Evolutionary conservation across 768 basidiomycete species (phyloP), one percentile per base, ranked within the genome.

Genomic region (Suillus brevipes): DNA sequence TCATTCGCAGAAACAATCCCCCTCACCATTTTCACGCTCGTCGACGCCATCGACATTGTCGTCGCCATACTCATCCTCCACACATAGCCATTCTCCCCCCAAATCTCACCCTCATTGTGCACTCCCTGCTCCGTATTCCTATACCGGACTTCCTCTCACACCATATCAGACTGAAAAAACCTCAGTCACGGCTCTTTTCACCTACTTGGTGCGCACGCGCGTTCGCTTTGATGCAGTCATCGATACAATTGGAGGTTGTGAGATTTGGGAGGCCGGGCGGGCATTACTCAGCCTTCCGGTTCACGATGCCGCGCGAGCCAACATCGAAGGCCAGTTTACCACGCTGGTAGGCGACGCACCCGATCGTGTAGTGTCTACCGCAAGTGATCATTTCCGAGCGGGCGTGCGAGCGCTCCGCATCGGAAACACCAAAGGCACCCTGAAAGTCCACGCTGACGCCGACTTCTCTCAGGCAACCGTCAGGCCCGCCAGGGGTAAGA

Each of bases 211-310:
- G 8, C 69, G 73, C 16, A 74, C 79, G 31, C 70, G 69, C 25
- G 67, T 78, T 40, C 69, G 72, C 40, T 91, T 95, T 74, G 94
- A 96, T 72, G 90, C 87, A 25, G 84, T 97, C 3, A 74, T 96
- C 66, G 95, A 97, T 74, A 91, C 90, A 1, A 78, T 93, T 20
- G 95, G 95, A 4, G 93, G 95, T 18, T 84, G 84, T 71, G 87
- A 85, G 45, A 83, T 95, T 42, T 92, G 94, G 84, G 89, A 92
- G 67, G 89, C 87, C 5, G 84, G 89, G 3, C 86, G 87, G 68
- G 74, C 82, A 61, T 79, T 97, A 42, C 79, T 94, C 69, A 73
- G 75, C 78, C 75, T 64, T 61, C 72, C 69, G 62, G 71, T 70
- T 60, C 68, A 65, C 42, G 69, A 75, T 56, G 68, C 71, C 65